phyloP scores from a whole-genome alignment of 2,329 filamentous ascomycete species.

The Periglandula ipomoeae region DNA sequence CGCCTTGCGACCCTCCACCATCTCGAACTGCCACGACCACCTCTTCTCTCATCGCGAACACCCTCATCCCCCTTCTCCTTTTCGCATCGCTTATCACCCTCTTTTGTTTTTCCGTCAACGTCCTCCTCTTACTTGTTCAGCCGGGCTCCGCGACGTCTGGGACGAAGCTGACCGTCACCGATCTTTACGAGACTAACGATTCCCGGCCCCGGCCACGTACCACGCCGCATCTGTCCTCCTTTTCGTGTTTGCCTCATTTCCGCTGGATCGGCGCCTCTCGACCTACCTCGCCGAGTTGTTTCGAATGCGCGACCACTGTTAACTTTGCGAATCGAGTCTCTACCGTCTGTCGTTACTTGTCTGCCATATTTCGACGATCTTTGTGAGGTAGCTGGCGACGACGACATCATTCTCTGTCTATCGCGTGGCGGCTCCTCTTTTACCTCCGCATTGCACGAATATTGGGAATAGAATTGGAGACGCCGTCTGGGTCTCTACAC shows the following conservation, averaged over 20 bases:
- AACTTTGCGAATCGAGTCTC: not conserved
- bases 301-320: not conserved
- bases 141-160: constrained; percentile 5
- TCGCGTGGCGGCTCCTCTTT: not conserved
- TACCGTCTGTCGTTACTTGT: not conserved
- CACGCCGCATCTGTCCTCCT: not conserved
- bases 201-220: not conserved
- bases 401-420: not conserved
- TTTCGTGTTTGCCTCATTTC: not conserved
- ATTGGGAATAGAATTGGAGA: not conserved
- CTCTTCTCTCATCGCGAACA: not conserved
- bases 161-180: constrained; percentile 1
- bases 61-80: not conserved
- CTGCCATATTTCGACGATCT: not conserved
- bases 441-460: not conserved
- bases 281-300: not conserved
- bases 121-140: not conserved
- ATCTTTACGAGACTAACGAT: constrained; percentile 3
- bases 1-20: constrained; percentile 2
- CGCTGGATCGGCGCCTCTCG: constrained; percentile 2
- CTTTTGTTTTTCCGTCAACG: not conserved
- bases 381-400: not conserved
- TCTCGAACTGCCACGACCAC: constrained; percentile 5
- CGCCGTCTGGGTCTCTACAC: not conserved
- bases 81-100: not conserved